Evolutionary conservation across 352 stramenopile genomes (phyloP), one percentile per base, ranked within the genome.

Genomic region (Ophiocytium majus): DNA sequence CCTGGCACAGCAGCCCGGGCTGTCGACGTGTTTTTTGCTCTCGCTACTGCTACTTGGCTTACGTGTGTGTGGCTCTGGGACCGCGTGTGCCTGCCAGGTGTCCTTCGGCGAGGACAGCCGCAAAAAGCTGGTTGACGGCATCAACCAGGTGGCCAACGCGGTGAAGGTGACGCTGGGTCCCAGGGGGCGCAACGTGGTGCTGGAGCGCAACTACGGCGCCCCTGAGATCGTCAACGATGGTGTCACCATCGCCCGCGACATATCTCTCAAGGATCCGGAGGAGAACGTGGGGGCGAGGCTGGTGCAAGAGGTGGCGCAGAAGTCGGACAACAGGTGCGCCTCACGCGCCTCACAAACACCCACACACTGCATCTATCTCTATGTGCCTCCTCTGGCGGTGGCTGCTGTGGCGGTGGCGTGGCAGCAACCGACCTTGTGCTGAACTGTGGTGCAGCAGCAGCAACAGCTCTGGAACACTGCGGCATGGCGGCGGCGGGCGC

Each of bases 221-320:
- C 93, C 93, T 32, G 91, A 96, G 85, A 95, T 96, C 89, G 92
- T 95, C 0, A 95, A 95, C 81, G 93, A 95, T 87, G 93, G 93
- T 63, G 93, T 96, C 23, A 96, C 92, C n/a, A 95, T 96, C 88
- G 93, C 93, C 35, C 87, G 92, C 23, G 93, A 95, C 85, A 95
- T 96, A 81, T 83, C 83, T 32, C 87, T 96, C 10, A 80, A 84
- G 57, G 92, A 96, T 83, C 92, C 92, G 0, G 92, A 94, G 88
- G 64, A 91, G 85, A 95, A 96, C 85, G 92, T 95, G 0, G 93
- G 93, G 32, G 92, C 92, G n/a, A 84, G 89, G 23, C 89, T 96
- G 14, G 92, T 96, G 50, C 91, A 94, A 83, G 92, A 96, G 89
- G 93, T 95, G n/a, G 93, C 93, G 0, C 82, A 83, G 37, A 95